Percentiles rank a stretch among this genome's conserved stretches.
Evolutionary conservation across 140 eudicot genomes (phyloP).

Genomic region (Senecio squalidus): DNA sequence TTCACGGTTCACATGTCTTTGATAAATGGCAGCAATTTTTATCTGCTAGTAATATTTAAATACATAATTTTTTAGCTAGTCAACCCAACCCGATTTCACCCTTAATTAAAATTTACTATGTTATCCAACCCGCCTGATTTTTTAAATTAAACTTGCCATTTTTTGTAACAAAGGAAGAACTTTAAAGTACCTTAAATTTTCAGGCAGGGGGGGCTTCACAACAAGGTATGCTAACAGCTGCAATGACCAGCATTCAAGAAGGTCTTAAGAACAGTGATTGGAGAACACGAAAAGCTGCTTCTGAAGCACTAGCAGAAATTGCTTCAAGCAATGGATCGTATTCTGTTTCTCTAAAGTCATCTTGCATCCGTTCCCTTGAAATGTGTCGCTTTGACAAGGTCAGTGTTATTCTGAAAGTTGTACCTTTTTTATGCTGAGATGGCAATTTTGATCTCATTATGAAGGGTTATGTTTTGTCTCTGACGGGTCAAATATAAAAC

Average conservation of each 20-base stretch:
- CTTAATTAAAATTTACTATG: too few relatives aligned
- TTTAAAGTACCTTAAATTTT: conserved; percentile 9
- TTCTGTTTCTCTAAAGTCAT: conserved; percentile 48
- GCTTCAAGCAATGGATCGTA: conserved; percentile 67
- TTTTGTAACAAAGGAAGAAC: background rate
- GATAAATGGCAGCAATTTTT: background rate
- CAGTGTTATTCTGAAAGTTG: background rate
- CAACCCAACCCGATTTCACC: too few relatives aligned
- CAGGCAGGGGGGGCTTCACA: conserved; percentile 89
- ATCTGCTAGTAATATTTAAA: background rate
- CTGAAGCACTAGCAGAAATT: conserved; percentile 63
- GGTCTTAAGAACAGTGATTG: conserved; percentile 76
- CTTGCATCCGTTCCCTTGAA: conserved; percentile 74
- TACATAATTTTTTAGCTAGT: too few relatives aligned
- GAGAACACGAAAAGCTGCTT: conserved; percentile 88
- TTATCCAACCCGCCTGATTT: too few relatives aligned
- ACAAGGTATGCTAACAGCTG: conserved; percentile 48
- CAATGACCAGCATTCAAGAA: conserved; percentile 83
- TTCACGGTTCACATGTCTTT: background rate
- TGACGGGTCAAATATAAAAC: background rate
- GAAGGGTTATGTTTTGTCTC: background rate
- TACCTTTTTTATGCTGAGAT: too few relatives aligned
- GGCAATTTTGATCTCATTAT: background rate
- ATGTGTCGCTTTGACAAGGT: conserved; percentile 96
- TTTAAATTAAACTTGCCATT: background rate